These are phyloP conservation scores for Mycosarcoma maydis DNA, from an alignment of 1,284 basidiomycete species.

Conservation along the genomic window DNA sequence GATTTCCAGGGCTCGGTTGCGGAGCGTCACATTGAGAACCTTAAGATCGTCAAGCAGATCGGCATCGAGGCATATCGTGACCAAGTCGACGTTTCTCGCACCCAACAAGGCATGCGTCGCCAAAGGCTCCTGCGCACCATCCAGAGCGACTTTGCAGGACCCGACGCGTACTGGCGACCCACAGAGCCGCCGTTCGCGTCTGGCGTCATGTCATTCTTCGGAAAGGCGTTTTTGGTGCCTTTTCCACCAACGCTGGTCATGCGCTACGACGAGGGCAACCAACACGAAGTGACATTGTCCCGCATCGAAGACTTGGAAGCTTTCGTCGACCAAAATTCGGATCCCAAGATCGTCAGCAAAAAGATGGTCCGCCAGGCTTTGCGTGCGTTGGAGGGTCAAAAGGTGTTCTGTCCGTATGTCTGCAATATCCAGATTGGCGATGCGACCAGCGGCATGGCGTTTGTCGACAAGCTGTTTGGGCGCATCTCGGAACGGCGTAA, in stretches of 20 bases:
- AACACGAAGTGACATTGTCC: conserved; percentile 70
- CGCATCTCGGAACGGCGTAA: conserved; percentile 19
- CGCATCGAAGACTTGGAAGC: conserved; percentile 72
- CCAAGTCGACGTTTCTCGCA: conserved; percentile 39
- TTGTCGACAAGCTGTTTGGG: conserved; percentile 29
- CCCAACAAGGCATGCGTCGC: conserved; percentile 23
- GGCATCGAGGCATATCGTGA: conserved; percentile 37
- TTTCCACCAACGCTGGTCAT: conserved; percentile 77
- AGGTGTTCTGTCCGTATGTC: conserved; percentile 75
- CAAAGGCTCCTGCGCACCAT: conserved; percentile 48
- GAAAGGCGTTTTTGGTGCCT: conserved; percentile 79
- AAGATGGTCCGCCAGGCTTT: conserved; percentile 76
- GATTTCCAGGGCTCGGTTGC: conserved; percentile 76
- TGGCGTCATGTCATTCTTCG: conserved; percentile 56
- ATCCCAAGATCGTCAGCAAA: conserved; percentile 70
- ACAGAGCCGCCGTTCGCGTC: conserved; percentile 43
- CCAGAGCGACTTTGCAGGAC: conserved; percentile 55
- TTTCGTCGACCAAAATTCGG: conserved; percentile 76
- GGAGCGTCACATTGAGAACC: conserved; percentile 81
- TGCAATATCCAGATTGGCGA: conserved; percentile 71
- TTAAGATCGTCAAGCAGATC: conserved; percentile 73
- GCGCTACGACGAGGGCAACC: conserved; percentile 74
- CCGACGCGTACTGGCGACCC: conserved; percentile 55
- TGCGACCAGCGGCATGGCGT: conserved; percentile 18
- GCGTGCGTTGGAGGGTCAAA: conserved; percentile 76